Evolutionary conservation across 768 basidiomycete genomes (phyloP).

Genomic region (Mycena galopus): DNA sequence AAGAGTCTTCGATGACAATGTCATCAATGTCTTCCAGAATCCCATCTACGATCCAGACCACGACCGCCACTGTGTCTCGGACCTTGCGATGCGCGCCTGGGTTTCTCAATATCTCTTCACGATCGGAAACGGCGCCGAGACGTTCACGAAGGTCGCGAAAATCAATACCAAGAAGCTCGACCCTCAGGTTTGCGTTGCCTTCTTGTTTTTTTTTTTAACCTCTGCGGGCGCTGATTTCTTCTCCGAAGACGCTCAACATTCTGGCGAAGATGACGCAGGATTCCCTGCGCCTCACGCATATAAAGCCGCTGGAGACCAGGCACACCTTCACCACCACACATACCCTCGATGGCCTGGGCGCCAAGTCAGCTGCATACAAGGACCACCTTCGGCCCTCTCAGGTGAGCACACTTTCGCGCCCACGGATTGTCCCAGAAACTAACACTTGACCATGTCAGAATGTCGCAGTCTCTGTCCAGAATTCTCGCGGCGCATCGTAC

Average conservation of each 20-base stretch:
- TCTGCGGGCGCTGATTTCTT: constrained; percentile 8
- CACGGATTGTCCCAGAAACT: not conserved
- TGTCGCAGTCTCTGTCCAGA: constrained; percentile 45
- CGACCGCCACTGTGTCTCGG: constrained; percentile 44
- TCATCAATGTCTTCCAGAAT: constrained; percentile 53
- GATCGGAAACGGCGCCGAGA: constrained; percentile 56
- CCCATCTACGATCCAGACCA: constrained; percentile 50
- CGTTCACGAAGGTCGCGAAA: constrained; percentile 55
- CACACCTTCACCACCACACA: constrained; percentile 54
- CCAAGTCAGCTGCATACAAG: constrained; percentile 55
- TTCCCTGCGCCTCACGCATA: constrained; percentile 58
- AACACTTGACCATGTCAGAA: constrained; percentile 37
- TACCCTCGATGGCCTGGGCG: constrained; percentile 40
- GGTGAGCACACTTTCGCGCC: constrained; percentile 48
- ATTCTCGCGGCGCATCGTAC: constrained; percentile 49
- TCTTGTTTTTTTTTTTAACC: not conserved
- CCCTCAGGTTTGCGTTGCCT: constrained; percentile 43
- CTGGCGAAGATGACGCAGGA: constrained; percentile 62
- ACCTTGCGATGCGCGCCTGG: constrained; percentile 63
- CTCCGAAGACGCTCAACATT: constrained; percentile 50
- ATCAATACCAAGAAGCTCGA: constrained; percentile 59
- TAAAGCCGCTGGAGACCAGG: constrained; percentile 58
- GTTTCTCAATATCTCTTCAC: constrained; percentile 60
- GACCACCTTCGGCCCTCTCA: constrained; percentile 48
- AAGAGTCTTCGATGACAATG: constrained; percentile 52